Evolutionary conservation across 768 basidiomycete genomes (phyloP).

Genomic region (Coprinopsis cinerea): DNA sequence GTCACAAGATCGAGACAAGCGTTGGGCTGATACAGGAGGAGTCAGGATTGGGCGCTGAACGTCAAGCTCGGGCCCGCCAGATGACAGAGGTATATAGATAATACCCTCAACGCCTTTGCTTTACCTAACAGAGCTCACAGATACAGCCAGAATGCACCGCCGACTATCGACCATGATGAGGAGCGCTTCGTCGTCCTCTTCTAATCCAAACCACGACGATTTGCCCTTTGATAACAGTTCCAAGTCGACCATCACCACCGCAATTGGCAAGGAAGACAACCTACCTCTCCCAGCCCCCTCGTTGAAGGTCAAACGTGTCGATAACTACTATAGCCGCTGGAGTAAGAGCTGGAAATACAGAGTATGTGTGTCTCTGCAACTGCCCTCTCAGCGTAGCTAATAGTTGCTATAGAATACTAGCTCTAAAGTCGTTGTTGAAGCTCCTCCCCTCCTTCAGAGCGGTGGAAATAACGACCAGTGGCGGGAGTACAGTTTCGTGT

Average conservation of each 20-base stretch:
- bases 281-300: conserved; percentile 37
- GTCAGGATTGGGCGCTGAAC: too few species aligned
- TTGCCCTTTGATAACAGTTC: conserved; percentile 28
- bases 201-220: conserved; percentile 9
- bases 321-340: conserved; percentile 55
- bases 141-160: too few species aligned
- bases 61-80: too few species aligned
- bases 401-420: conserved; percentile 38
- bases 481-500: conserved; percentile 55
- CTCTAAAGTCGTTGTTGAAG: conserved; percentile 46
- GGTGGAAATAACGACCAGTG: conserved; percentile 43
- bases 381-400: not conserved
- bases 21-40: too few species aligned
- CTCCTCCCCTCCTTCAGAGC: conserved; percentile 30
- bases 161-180: conserved; percentile 20
- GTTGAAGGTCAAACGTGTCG: conserved; percentile 55
- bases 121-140: too few species aligned
- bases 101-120: too few species aligned
- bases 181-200: conserved; percentile 16
- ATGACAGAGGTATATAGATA: too few species aligned
- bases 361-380: conserved; percentile 18
- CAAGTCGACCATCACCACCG: conserved; percentile 28
- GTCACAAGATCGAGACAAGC: too few species aligned
- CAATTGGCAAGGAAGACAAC: conserved; percentile 11
- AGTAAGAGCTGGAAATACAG: conserved; percentile 52